phyloP scores from a whole-genome alignment of 176 grass and related monocot species.

The Eragrostis curvula region DNA sequence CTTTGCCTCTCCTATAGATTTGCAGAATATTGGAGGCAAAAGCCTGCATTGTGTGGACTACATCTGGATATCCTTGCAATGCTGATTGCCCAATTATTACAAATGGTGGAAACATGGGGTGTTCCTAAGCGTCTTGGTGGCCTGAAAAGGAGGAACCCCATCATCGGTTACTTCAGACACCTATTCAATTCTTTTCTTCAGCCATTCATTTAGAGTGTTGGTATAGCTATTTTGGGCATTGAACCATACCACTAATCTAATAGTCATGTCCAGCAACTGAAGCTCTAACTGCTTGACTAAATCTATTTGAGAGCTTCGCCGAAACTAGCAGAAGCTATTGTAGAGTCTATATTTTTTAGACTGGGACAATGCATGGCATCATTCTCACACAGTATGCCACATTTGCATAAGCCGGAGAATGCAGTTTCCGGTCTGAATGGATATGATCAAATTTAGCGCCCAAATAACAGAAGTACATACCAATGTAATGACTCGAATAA shows the following conservation, averaged over 20 bases:
- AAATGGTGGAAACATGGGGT: constrained; percentile 65
- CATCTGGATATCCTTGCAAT: constrained; percentile 52
- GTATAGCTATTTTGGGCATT: constrained; percentile 60
- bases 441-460: neutral
- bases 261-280: constrained; percentile 51
- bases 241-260: constrained; percentile 66
- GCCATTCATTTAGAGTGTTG: constrained; percentile 71
- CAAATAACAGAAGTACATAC: neutral
- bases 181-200: constrained; percentile 65
- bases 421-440: constrained; percentile 2
- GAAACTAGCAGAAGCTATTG: constrained; percentile 37
- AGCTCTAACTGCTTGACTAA: constrained; percentile 53
- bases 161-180: constrained; percentile 73
- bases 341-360: constrained; percentile 53
- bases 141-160: constrained; percentile 61
- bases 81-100: constrained; percentile 66
- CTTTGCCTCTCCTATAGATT: constrained; percentile 60
- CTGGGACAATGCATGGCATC: constrained; percentile 58
- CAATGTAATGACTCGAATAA: constrained; percentile 14
- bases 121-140: constrained; percentile 72
- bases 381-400: constrained; percentile 77
- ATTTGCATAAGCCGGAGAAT: constrained; percentile 71
- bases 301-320: constrained; percentile 57
- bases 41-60: constrained; percentile 41
- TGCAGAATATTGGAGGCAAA: constrained; percentile 52